Percentiles rank a stretch among this genome's conserved stretches.
These are phyloP conservation scores for Penicillium thymicola DNA, from an alignment of 2,329 filamentous ascomycete genomes.

Conservation along the genomic window DNA sequence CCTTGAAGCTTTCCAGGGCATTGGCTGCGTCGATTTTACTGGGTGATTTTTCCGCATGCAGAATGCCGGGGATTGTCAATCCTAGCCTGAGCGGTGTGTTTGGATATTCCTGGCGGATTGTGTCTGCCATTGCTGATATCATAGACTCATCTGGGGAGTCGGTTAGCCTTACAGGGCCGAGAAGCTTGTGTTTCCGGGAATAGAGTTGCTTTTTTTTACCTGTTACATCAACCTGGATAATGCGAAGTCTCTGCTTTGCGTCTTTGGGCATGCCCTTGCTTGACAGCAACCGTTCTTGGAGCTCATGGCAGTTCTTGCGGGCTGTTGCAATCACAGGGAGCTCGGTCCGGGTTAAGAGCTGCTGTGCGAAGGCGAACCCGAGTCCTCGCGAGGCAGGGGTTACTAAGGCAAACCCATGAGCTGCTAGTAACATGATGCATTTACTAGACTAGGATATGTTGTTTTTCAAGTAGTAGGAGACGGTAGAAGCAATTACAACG, in stretches of 20 bases:
- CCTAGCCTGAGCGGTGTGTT: slow-evolving; percentile 62
- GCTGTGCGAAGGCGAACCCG: slow-evolving; percentile 59
- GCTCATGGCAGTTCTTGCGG: slow-evolving; percentile 50
- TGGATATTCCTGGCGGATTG: slow-evolving; percentile 55
- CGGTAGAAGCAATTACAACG: not conserved
- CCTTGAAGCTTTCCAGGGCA: slow-evolving; percentile 66
- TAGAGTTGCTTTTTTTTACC: slow-evolving; percentile 37
- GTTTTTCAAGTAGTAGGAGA: not conserved
- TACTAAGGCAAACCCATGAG: slow-evolving; percentile 35
- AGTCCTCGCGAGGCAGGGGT: slow-evolving; percentile 63
- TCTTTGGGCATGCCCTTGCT: slow-evolving; percentile 44
- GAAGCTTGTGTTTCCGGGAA: not conserved
- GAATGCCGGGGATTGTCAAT: slow-evolving; percentile 67
- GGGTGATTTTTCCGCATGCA: slow-evolving; percentile 70
- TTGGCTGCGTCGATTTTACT: slow-evolving; percentile 59
- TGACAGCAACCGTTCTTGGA: slow-evolving; percentile 50
- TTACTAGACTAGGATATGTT: not conserved
- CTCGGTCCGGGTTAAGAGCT: slow-evolving; percentile 54
- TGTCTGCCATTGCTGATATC: slow-evolving; percentile 56
- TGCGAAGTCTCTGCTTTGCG: slow-evolving; percentile 47
- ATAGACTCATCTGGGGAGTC: slow-evolving; percentile 56
- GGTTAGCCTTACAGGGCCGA: not conserved
- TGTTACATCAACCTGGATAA: slow-evolving; percentile 57
- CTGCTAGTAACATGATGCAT: slow-evolving; percentile 6
- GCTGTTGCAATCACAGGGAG: slow-evolving; percentile 61